Evolutionary conservation across 257 asterid genomes (phyloP), one percentile per base, ranked within the genome.

Genomic region (Phtheirospermum japonicum): DNA sequence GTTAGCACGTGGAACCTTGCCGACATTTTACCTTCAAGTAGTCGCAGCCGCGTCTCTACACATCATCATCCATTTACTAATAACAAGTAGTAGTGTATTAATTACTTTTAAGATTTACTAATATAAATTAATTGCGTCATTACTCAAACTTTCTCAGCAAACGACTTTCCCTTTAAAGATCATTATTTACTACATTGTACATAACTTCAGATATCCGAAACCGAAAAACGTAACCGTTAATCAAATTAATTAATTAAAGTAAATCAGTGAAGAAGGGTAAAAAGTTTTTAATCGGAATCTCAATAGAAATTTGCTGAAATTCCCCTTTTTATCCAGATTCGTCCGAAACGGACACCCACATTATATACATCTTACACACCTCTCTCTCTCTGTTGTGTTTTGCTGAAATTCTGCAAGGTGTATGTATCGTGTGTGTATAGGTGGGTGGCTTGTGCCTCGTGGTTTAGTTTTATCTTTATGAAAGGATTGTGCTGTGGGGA

Each of bases 181-280:
- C 64, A 66, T 34, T 51, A 40, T 59, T 61, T 61, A 20, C 28
- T 61, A 20, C 28, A 23, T 23, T 23, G 2, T 11, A 9, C 45
- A 39, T 13, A 39, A 28, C 66, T 14, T 33, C 66, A 39, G 64
- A 31, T 62, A 53, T 54, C 59, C 55, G 48, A 13, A 42, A 62
- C 33, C 65, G 30, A 48, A 18, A 48, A 68, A 56, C 78, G 80
- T 68, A 60, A 71, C 54, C 56, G 64, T 74, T 66, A 68, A 65
- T 12, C 66, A 53, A 45, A 50, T 20, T 18, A 50, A 72, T 61
- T 70, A 30, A 37, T 5, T 46, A 10, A 26, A 28, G 14, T 11
- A 60, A 58, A 37, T 59, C 53, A 71, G 65, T 8, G 74, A 59
- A 19, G 37, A 39, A 54, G 30, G 19, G 34, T 32, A 26, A 23